Evolutionary conservation across 192 early-diverging fungal species (phyloP).

Genomic region (Paraglomus brasilianum): DNA sequence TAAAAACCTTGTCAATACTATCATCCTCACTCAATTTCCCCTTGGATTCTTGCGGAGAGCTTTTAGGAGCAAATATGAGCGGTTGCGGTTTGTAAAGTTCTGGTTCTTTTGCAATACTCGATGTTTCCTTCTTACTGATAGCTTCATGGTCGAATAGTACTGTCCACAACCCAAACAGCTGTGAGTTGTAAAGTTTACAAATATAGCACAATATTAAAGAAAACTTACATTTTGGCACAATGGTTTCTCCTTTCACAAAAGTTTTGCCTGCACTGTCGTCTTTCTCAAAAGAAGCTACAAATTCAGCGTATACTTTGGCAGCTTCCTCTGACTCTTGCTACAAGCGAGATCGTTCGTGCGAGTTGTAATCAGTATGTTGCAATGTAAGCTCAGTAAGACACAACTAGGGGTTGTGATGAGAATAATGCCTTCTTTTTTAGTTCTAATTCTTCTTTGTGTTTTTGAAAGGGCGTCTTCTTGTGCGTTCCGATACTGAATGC

Average conservation of each 20-base stretch:
- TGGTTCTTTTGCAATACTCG: constrained; percentile 30
- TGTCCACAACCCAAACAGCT: constrained; percentile 9
- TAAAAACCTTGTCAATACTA: too few species aligned
- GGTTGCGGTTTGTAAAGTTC: constrained; percentile 40
- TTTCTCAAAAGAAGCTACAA: constrained; percentile 79
- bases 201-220: not conserved
- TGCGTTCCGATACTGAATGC: constrained; percentile 65
- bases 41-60: constrained; percentile 5
- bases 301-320: constrained; percentile 73
- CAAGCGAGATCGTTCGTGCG: not conserved
- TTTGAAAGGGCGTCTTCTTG: constrained; percentile 74
- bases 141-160: constrained; percentile 48
- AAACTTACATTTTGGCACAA: constrained; percentile 44
- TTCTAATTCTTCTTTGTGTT: constrained; percentile 73
- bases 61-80: constrained; percentile 30
- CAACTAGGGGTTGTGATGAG: not conserved
- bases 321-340: constrained; percentile 79
- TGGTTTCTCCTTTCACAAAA: constrained; percentile 54
- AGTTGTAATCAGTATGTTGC: constrained; percentile 18
- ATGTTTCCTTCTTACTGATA: constrained; percentile 34
- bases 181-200: constrained; percentile 2
- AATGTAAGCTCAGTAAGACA: constrained; percentile 32
- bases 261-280: constrained; percentile 41
- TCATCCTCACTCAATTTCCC: too few species aligned
- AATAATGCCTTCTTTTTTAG: constrained; percentile 74